phyloP scores from a whole-genome alignment of 768 basidiomycete species.

The Holtermannia corniformis region DNA sequence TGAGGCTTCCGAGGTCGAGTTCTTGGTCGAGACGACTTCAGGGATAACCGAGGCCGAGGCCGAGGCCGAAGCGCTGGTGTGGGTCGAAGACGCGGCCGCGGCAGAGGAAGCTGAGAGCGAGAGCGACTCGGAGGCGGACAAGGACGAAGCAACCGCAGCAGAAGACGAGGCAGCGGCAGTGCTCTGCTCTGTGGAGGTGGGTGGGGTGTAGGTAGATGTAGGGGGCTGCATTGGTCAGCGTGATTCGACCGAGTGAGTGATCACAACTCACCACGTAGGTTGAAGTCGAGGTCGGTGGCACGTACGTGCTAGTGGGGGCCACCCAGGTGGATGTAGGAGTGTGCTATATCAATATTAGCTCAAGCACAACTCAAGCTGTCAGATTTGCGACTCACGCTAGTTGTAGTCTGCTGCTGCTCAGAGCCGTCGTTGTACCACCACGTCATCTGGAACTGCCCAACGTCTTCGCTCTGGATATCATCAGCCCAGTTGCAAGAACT shows the following conservation, averaged over 20 bases:
- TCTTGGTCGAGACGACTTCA: conserved; percentile 5
- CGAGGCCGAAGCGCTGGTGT: conserved; percentile 2
- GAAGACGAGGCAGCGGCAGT: conserved; percentile 13
- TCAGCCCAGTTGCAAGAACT: background rate
- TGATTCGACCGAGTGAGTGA: too few species aligned
- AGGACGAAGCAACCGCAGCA: conserved; percentile 9
- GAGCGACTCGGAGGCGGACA: conserved; percentile 6
- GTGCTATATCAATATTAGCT: conserved; percentile 17
- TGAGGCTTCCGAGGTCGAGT: conserved; percentile 6
- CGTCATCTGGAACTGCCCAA: conserved; percentile 53
- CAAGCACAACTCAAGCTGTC: too few species aligned
- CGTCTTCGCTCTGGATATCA: conserved; percentile 16
- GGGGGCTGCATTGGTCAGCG: too few species aligned
- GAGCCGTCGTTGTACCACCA: conserved; percentile 52
- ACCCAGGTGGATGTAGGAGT: conserved; percentile 27
- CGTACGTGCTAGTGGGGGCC: conserved; percentile 18
- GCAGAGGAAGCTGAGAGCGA: conserved; percentile 10
- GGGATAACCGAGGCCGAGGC: conserved; percentile 3
- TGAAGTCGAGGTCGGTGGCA: conserved; percentile 7
- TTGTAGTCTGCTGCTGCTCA: background rate
- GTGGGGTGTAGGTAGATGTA: conserved; percentile 8
- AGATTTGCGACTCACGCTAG: too few species aligned
- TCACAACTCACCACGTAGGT: too few species aligned
- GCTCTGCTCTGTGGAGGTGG: conserved; percentile 19
- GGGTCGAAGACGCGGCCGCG: background rate